A percentile compares a stretch with the other conserved stretches of the same genome.
These are phyloP conservation scores for Termitomyces titanicus DNA, from an alignment of 768 basidiomycete genomes.

Conservation along the genomic window DNA sequence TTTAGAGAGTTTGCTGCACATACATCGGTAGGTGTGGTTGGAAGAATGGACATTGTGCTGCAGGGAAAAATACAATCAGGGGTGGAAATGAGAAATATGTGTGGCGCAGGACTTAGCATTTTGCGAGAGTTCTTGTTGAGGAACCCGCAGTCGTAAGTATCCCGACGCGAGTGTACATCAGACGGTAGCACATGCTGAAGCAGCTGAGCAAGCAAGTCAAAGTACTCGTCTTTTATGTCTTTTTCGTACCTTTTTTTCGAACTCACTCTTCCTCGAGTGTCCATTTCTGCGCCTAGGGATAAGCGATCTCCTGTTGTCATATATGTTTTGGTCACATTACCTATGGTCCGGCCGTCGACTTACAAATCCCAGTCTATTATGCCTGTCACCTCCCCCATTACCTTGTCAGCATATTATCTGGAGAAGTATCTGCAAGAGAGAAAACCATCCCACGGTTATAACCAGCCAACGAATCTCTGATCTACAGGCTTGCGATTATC, in stretches of 20 bases:
- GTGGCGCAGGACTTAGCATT: not conserved
- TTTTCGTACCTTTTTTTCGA: constrained; percentile 1
- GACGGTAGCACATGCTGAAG: not conserved
- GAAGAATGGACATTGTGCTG: constrained; percentile 7
- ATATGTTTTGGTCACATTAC: constrained; percentile 16
- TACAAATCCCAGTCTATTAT: constrained; percentile 18
- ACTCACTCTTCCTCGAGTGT: constrained; percentile 2
- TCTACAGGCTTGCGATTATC: not conserved
- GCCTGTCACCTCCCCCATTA: constrained; percentile 12
- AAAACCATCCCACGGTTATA: constrained; percentile 1
- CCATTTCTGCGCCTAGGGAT: too few relatives aligned
- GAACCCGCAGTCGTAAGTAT: not conserved
- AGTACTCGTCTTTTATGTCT: constrained; percentile 7
- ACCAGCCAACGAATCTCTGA: not conserved
- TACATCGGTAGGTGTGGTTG: constrained; percentile 5
- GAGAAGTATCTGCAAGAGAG: not conserved
- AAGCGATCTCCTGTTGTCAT: too few relatives aligned
- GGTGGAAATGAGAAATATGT: not conserved
- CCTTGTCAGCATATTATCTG: not conserved
- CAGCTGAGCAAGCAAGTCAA: not conserved
- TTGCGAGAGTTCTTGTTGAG: constrained; percentile 8
- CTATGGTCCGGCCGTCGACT: constrained; percentile 17
- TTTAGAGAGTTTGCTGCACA: constrained; percentile 7
- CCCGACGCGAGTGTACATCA: constrained; percentile 5
- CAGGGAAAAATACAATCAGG: not conserved